Evolutionary conservation across 352 stramenopile species (phyloP), one percentile per base, ranked within the genome.

Genomic region (Albugo laibachii): DNA sequence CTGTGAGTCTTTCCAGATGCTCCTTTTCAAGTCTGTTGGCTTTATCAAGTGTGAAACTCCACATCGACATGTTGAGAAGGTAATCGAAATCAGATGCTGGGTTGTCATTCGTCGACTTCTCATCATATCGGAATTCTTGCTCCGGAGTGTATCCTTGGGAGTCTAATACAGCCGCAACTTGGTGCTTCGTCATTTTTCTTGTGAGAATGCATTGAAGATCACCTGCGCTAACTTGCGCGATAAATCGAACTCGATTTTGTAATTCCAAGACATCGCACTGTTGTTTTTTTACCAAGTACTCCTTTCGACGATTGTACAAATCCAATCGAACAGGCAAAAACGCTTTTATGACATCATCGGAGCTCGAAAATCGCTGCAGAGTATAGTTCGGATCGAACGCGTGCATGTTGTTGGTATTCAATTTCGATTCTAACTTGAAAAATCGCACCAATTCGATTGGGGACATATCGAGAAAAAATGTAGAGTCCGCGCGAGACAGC

Each of bases 381-480:
- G 85, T 80, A 13, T 79, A 80, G 19, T 91, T 43, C 3, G 73
- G 58, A 54, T 98, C 83, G 60, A 99, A 99, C 5, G 95, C 62
- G 52, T 96, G 88, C 93, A 99, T 99, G 64, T 99, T 99, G 37
- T 72, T 95, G 11, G 87, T 97, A 14, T 79, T 87, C n/a, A 98
- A 57, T 11, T 68, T 93, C 14, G 67, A 72, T 52, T 94, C 88
- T 6, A 99, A 74, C 56, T 98, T 98, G 67, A 99, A 79, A 10
- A 83, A 45, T 58, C 88, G 93, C 40, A 83, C 51, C 1, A 97
- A 63, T 10, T 72, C 72, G 42, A 63, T 55, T 27, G 38, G 20
- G 20, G 16, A 10, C 16, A 24, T 24, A n/a, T 60, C 62, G 52
- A 69, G 61, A 27, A 52, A 24, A 15, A 74, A 48, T 50, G 84